Evolutionary conservation across 257 asterid species (phyloP), one percentile per base, ranked within the genome.

Genomic region (Lithospermum erythrorhizon): DNA sequence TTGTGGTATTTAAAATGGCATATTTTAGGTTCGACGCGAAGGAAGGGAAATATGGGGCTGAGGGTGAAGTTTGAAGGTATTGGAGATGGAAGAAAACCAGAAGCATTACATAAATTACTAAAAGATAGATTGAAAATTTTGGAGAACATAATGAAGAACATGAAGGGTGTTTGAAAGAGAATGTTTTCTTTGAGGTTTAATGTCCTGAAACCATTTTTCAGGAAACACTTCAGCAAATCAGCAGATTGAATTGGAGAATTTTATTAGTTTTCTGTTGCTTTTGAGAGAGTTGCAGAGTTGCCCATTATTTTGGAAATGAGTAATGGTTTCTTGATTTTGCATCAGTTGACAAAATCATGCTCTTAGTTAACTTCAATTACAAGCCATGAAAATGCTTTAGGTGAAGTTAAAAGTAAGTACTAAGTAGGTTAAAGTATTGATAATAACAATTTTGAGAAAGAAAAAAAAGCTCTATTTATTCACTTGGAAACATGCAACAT

Each of bases 31-130:
- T 35, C 14, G 47, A 23, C 20, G 55, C 17, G 15, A 58, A 70
- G 17, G 65, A 53, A 14, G 63, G 22, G 13, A 21, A 11, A 1
- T 71, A 61, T 25, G 76, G 75, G 54, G 60, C 58, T 9, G 54
- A 13, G 0, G 76, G 63, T 5, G 72, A 70, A n/a, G 66, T 65
- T 47, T 69, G 82, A 10, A 79, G 73, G 58, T 75, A 76, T n/a
- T 70, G 81, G 68, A 81, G 81, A 70, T 83, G 85, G 76, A 70
- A 76, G 69, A 78, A 14, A 54, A 78, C 29, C 71, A 81, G 56
- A 21, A 83, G 52, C 15, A 65, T 14, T 69, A 62, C 76, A 24
- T 68, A 76, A 20, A 68, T 21, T 67, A 76, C 59, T 5, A 82
- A 67, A 59, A 82, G 63, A 72, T 67, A 73, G 65, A 80, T 23